Percentiles rank a stretch among this genome's conserved stretches.
Conservation (phyloP, 2,329 filamentous ascomycete genomes). For the Raffaelea deltoideospora region DNA sequence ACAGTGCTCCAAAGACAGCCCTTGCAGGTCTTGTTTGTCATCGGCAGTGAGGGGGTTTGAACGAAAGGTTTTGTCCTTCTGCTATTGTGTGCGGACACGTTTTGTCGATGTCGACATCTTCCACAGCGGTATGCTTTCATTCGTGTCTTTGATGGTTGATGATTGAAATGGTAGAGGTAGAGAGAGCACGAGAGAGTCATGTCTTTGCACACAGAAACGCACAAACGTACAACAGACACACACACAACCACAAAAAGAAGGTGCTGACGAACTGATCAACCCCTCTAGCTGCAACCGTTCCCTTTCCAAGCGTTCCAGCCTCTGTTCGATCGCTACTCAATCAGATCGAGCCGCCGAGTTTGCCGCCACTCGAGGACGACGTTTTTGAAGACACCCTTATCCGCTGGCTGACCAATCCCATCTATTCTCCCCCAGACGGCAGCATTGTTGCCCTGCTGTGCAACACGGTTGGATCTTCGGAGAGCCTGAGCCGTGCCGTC, state of each 20-base stretch:
- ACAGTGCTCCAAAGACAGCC: slow-evolving; percentile 15
- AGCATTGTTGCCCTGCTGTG: slow-evolving; percentile 16
- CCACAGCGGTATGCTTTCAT: slow-evolving; percentile 4
- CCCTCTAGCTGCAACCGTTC: slow-evolving; percentile 1
- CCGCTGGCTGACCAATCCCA: slow-evolving; percentile 14
- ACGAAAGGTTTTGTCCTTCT: slow-evolving; percentile 15
- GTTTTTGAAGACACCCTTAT: slow-evolving; percentile 13
- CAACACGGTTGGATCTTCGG: slow-evolving; percentile 11
- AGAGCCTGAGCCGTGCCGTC: slow-evolving; percentile 8
- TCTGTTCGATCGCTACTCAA: slow-evolving; percentile 6
- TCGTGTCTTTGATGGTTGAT: neutral
- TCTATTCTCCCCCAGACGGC: slow-evolving; percentile 12
- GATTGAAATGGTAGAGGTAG: neutral
- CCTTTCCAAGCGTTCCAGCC: slow-evolving; percentile 4
- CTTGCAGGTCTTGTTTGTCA: slow-evolving; percentile 13
- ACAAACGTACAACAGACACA: too few relatives aligned
- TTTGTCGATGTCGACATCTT: slow-evolving; percentile 17
- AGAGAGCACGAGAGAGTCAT: neutral
- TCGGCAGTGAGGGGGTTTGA: slow-evolving; percentile 13
- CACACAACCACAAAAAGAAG: too few relatives aligned
- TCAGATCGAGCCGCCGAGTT: slow-evolving; percentile 5
- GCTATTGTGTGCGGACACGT: slow-evolving; percentile 15
- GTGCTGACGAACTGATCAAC: slow-evolving; percentile 1
- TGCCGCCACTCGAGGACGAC: slow-evolving; percentile 2
- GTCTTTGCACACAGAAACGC: too few relatives aligned